Base-by-base conservation (phyloP, 2,329 filamentous ascomycete species). In the Lachnellula suecica region DNA sequence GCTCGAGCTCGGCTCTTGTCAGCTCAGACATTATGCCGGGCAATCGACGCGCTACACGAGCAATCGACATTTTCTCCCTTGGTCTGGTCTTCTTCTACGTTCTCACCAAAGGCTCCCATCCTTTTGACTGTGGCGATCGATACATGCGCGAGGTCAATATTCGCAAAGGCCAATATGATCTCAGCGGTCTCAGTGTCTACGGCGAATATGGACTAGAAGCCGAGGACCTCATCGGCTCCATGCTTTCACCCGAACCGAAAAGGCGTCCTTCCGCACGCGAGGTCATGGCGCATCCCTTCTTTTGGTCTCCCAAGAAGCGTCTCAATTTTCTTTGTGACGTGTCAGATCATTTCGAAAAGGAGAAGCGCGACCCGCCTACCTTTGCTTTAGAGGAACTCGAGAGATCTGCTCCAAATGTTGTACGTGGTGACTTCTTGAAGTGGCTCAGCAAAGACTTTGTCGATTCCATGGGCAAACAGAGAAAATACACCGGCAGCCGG, bases 71-170 rank as follows among this genome's bases (percentile, higher is more conserved):
- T 23, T 99, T 99, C 74, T 96, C 92, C 0, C 81, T 99, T 31
- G 94, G 94, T 1, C 87, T 96, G 48, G 91, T 99, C n/a, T 99
- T 97, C 76, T 97, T 92, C 74, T 99, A 97, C 69, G 92, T 97
- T n/a, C 79, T 99, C 54, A 97, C 93, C 1, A 89, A 91, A 57
- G 94, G 94, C 15, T 83, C 81, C 1, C 94, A 99, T 69, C 94
- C 94, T 0, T 99, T 95, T 64, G 93, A 97, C 67, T 92, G 91
- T 57, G 92, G 94, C 51, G 91, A 94, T 66, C 85, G 91, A 45
- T 97, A 94, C 76, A 95, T 96, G 83, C 85, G 94, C 47, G 94
- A 99, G 71, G 89, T 95, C 63, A 97, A 99, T 70, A 97, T 99
- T 64, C 91, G 96, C 64, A 95, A 96, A 69, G 89, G 90, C 59